These are phyloP conservation scores for Globisporangium heterothallicum DNA, from an alignment of 352 stramenopile genomes.

Conservation along the genomic window DNA sequence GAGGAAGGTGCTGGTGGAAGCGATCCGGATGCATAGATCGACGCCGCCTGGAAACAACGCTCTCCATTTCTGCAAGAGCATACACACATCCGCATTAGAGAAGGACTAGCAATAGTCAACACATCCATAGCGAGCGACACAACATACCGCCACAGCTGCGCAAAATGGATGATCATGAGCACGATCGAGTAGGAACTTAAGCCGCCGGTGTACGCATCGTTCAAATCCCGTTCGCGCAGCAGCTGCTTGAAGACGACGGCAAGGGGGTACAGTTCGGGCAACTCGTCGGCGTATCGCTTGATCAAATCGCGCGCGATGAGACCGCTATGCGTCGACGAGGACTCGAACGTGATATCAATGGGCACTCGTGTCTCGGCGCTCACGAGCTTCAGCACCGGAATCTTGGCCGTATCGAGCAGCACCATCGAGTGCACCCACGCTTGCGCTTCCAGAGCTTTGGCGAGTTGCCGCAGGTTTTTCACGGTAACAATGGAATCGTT, in stretches of 20 bases:
- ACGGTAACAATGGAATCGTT: slow-evolving; percentile 52
- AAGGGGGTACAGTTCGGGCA: slow-evolving; percentile 86
- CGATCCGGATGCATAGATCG: slow-evolving; percentile 62
- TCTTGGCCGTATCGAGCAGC: slow-evolving; percentile 77
- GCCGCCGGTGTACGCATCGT: slow-evolving; percentile 89
- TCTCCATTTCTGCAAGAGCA: too few relatives aligned
- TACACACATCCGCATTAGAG: too few relatives aligned
- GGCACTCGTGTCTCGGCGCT: slow-evolving; percentile 70
- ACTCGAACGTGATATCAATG: slow-evolving; percentile 85
- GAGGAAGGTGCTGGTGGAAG: slow-evolving; percentile 28
- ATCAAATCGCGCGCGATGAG: slow-evolving; percentile 81
- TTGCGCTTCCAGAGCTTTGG: slow-evolving; percentile 48
- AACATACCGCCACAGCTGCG: slow-evolving; percentile 66
- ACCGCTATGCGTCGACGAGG: slow-evolving; percentile 72
- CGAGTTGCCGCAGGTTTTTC: slow-evolving; percentile 53
- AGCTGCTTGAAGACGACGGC: slow-evolving; percentile 90
- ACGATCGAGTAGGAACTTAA: slow-evolving; percentile 91
- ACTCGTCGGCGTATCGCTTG: slow-evolving; percentile 72
- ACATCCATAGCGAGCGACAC: too few relatives aligned
- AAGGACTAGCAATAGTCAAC: too few relatives aligned
- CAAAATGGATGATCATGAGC: slow-evolving; percentile 89
- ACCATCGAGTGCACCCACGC: slow-evolving; percentile 80
- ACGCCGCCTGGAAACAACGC: slow-evolving; percentile 42
- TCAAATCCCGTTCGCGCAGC: slow-evolving; percentile 83
- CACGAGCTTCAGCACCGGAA: slow-evolving; percentile 80